Conservation (phyloP, 2,329 filamentous ascomycete species). For the Verticillium nubilum region DNA sequence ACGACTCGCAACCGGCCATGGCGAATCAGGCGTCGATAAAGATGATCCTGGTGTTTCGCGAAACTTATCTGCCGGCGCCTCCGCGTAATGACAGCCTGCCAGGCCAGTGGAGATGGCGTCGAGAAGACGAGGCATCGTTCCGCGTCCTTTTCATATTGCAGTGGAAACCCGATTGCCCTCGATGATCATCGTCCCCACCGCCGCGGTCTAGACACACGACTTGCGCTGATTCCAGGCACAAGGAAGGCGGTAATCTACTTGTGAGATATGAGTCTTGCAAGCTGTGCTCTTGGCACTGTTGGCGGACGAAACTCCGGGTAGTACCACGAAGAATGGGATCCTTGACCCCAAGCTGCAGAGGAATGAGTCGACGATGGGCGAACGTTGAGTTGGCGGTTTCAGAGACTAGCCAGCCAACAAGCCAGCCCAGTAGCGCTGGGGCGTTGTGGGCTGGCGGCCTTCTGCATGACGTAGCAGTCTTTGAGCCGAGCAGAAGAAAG, state of each 20-base stretch:
- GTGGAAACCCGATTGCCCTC: neutral
- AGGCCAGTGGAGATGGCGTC: neutral
- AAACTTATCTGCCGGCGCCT: neutral
- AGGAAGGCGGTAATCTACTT: neutral
- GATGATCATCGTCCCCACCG: neutral
- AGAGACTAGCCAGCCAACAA: neutral
- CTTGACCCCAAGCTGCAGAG: neutral
- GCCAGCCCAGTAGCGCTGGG: neutral
- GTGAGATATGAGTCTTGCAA: neutral
- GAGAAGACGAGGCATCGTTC: neutral
- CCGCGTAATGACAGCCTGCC: neutral
- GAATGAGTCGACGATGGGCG: neutral
- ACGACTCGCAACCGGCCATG: neutral
- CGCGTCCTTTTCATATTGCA: neutral
- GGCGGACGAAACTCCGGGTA: neutral
- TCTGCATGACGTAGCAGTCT: neutral
- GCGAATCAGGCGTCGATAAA: neutral
- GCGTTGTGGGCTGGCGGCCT: neutral
- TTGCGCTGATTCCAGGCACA: neutral
- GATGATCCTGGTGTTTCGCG: neutral
- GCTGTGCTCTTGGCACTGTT: neutral
- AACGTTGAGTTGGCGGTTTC: neutral
- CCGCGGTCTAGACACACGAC: neutral
- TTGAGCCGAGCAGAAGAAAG: neutral
- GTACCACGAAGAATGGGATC: neutral